Evolutionary conservation across 2,329 filamentous ascomycete species (phyloP).

Genomic region (Trichophyton schoenleinii): DNA sequence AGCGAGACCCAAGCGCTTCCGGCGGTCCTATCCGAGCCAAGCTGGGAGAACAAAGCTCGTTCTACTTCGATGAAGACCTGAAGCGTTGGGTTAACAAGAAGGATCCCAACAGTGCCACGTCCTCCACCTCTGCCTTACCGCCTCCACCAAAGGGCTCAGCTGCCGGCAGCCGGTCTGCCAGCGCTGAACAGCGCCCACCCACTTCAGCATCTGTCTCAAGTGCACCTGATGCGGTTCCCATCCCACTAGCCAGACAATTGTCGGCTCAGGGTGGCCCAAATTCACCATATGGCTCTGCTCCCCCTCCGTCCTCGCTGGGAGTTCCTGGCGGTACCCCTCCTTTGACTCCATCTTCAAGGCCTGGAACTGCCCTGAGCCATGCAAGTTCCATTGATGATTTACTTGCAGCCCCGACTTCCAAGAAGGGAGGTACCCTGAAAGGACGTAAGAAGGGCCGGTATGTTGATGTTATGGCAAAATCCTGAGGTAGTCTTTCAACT

Average conservation of each 20-base stretch:
- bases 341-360: slow-evolving; percentile 51
- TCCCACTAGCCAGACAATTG: neutral
- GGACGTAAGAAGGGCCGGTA: slow-evolving; percentile 78
- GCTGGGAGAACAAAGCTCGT: slow-evolving; percentile 81
- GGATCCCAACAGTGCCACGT: slow-evolving; percentile 50
- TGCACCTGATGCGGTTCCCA: slow-evolving; percentile 13
- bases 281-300: slow-evolving; percentile 14
- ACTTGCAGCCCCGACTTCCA: slow-evolving; percentile 58
- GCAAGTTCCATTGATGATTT: slow-evolving; percentile 94
- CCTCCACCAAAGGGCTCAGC: slow-evolving; percentile 58
- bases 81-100: slow-evolving; percentile 99
- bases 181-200: slow-evolving; percentile 43
- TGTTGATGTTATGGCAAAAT: slow-evolving; percentile 85
- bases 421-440: slow-evolving; percentile 51
- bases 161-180: slow-evolving; percentile 41
- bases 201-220: slow-evolving; percentile 10
- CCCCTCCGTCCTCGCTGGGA: slow-evolving; percentile 16
- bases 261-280: slow-evolving; percentile 5
- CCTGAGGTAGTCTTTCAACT: neutral
- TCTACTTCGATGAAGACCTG: slow-evolving; percentile 89
- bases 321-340: slow-evolving; percentile 22
- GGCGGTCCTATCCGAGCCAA: slow-evolving; percentile 69
- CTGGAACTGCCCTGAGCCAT: slow-evolving; percentile 71
- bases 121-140: slow-evolving; percentile 51
- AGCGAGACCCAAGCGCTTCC: slow-evolving; percentile 47